Evolutionary conservation across 306 rosid genomes (phyloP), one percentile per base, ranked within the genome.

Genomic region (Rosa lucieae): DNA sequence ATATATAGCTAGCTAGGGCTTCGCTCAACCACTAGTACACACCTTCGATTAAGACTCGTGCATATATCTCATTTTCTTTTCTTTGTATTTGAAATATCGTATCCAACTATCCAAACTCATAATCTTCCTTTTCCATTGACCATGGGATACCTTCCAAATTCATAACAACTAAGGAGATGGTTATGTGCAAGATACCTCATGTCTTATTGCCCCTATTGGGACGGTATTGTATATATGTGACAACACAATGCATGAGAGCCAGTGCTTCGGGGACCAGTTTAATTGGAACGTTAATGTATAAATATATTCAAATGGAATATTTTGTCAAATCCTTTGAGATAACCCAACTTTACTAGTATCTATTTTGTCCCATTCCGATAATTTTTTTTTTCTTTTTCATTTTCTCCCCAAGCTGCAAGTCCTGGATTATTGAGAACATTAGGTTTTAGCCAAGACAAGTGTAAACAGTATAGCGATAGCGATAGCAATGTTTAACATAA

Each of bases 41-140:
- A 51, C 48, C 67, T 15, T 66, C 10, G 76, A 73, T 67, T 55
- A 21, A 26, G 76, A 78, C 79, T 21, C 17, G 14, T 37, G 13
- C 61, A 8, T 18, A 81, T 42, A 3, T 20, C 46, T 10, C 0
- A 26, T 8, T 39, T 10, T 21, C 13, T 8, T 21, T 10, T 21
- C 3, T 4, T 8, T 48, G 6, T 12, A 0, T 8, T 13, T 29
- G 9, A 56, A 49, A 59, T 76, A 67, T 43, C 18, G 10, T 47
- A 63, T 63, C 20, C 40, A 12, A 21, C 67, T 61, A 61, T 61
- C 39, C 18, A 26, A 10, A 44, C 70, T 43, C 72, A 20, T 23
- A 43, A 29, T 77, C 42, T 77, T 72, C 63, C 62, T 35, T 20
- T 74, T 72, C 71, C 77, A 37, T 78, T 51, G 82, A 78, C 77